Percentiles rank a stretch among this genome's conserved stretches.
phyloP scores from a whole-genome alignment of 2,329 filamentous ascomycete genomes.

The Venturia asperata region DNA sequence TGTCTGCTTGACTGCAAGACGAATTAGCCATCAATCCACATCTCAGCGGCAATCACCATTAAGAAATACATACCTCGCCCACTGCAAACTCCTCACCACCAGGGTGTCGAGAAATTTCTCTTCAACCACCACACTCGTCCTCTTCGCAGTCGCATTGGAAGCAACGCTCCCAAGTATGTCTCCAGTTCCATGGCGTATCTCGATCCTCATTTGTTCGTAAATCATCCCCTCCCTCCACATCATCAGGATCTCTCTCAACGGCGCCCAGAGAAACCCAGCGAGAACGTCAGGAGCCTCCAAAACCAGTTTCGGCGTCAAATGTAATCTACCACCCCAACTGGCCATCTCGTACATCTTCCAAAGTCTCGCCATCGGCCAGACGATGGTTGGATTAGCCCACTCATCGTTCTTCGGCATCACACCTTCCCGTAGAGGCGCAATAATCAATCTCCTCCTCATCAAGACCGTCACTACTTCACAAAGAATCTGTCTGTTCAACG shows the following conservation, averaged over 20 bases:
- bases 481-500: background rate
- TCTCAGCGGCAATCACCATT: background rate
- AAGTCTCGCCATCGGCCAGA: constrained; percentile 1
- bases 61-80: background rate
- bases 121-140: background rate
- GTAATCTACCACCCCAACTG: background rate
- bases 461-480: background rate
- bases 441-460: background rate
- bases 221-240: background rate
- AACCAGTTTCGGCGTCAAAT: background rate
- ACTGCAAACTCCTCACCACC: background rate
- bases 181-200: background rate
- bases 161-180: no score
- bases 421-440: background rate
- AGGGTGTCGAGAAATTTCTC: background rate
- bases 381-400: background rate
- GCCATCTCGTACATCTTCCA: constrained; percentile 2
- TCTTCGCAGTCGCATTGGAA: background rate
- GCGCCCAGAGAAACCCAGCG: background rate
- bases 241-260: constrained; percentile 1
- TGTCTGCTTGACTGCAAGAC: background rate
- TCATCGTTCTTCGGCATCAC: background rate
- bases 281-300: constrained; percentile 2
- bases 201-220: background rate
- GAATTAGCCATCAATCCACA: background rate